Base-by-base conservation (phyloP, 331 rosid genomes). In the Rosa hybrid region DNA sequence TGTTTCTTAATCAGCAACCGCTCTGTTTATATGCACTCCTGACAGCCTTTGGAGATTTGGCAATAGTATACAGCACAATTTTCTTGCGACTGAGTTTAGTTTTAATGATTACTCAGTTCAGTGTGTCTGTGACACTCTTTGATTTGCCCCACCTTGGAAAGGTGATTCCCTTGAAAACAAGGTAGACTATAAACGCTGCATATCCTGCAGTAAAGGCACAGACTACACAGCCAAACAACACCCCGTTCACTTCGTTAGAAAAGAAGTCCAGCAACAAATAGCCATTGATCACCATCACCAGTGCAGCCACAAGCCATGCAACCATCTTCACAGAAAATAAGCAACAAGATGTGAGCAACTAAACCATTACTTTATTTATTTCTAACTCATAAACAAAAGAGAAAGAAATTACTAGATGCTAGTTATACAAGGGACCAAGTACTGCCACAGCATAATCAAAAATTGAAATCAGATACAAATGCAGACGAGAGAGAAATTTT, bases 241-340 rank as follows among this genome's bases (percentile, higher is more conserved):
- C 84, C 60, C 99, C 97, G 5, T 75, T 87, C 84, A 87, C 98
- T 83, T 93, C 97, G 18, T 86, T 45, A n/a, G 90, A 82, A 89
- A 96, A 85, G 94, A 90, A 96, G 65, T 90, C 94, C 72, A 91
- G 53, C 87, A 93, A 74, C 25, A 96, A 94, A 86, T 96, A 93
- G 62, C 98, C 99, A 50, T 96, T 96, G 65, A 96, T 96, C 78
- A 86, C 86, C 50, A 93, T 96, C 90, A 96, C 98, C 69, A 96
- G 89, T 44, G 80, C 94, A 68, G 99, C 94, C 89, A 96, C 99
- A 21, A 87, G 80, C 99, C 99, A 96, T 16, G 99, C 86, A 39
- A 84, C 51, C 44, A 46, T 85, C 99, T 96, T 89, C 63, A 80
- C 14, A 41, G 63, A 80, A 82, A 48, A 70, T 60, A 81, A 83